Percentiles rank a stretch among this genome's conserved stretches.
Evolutionary conservation across 176 grass and related monocot species (phyloP).

Genomic region (Zoysia pacifica): DNA sequence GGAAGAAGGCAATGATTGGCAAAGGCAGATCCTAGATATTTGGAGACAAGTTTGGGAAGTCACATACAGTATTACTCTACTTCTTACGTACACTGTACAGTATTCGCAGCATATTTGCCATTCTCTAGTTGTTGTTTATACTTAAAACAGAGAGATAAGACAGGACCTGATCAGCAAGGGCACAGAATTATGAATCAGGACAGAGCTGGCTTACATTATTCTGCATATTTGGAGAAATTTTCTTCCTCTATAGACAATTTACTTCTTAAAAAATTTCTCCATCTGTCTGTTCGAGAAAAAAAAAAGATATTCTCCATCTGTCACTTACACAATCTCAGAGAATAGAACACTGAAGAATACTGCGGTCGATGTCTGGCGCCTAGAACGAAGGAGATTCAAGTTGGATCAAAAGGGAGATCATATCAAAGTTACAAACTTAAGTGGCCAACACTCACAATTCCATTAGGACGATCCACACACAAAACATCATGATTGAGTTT

Average conservation of each 20-base stretch:
- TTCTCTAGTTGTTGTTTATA: no score
- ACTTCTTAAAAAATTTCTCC: no score
- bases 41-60: no score
- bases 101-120: no score
- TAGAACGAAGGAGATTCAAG: background rate
- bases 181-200: no score
- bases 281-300: background rate
- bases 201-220: background rate
- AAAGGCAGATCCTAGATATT: no score
- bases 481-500: slow-evolving; percentile 26
- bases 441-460: background rate
- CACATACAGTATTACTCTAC: no score
- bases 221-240: background rate
- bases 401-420: background rate
- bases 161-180: no score
- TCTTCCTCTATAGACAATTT: no score
- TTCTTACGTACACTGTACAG: no score
- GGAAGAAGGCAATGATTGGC: no score
- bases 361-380: background rate
- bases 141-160: no score
- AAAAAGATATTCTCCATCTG: background rate
- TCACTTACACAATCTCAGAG: background rate
- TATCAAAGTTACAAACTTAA: background rate
- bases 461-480: background rate
- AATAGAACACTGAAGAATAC: background rate